These are phyloP conservation scores for Penicillium sp. DNA, from an alignment of 2,329 filamentous ascomycete species.

Conservation along the genomic window DNA sequence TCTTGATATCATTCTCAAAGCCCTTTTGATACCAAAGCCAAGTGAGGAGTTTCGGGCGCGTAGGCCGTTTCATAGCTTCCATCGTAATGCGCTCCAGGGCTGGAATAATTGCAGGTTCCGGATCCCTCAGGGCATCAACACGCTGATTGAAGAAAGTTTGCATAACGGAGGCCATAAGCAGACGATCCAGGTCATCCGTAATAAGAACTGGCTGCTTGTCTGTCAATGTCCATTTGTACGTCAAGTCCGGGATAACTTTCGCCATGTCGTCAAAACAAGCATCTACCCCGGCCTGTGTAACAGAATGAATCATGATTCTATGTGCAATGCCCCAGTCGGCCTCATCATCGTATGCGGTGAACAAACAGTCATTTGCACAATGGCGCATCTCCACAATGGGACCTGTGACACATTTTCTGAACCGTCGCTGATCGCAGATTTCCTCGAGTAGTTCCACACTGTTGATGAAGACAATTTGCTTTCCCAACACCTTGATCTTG, in stretches of 20 bases:
- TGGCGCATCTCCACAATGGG: constrained; percentile 64
- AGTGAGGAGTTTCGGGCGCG: constrained; percentile 59
- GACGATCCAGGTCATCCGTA: constrained; percentile 58
- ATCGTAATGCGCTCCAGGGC: constrained; percentile 63
- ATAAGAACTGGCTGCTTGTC: constrained; percentile 51
- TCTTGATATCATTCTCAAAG: constrained; percentile 60
- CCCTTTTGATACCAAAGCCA: constrained; percentile 60
- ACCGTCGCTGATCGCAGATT: constrained; percentile 69
- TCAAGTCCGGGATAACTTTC: constrained; percentile 57
- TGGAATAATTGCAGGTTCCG: constrained; percentile 56
- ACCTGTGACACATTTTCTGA: constrained; percentile 59
- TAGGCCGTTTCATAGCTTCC: constrained; percentile 63
- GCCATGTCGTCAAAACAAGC: constrained; percentile 56
- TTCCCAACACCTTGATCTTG: constrained; percentile 58
- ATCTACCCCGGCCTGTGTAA: constrained; percentile 50
- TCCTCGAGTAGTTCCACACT: constrained; percentile 66
- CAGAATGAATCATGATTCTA: constrained; percentile 54
- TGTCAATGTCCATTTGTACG: constrained; percentile 58
- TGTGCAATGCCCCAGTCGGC: constrained; percentile 70
- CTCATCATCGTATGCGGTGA: constrained; percentile 61
- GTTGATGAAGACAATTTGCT: constrained; percentile 58
- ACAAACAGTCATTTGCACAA: constrained; percentile 69
- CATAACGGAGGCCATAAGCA: constrained; percentile 61
- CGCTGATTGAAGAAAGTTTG: constrained; percentile 60
- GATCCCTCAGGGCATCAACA: constrained; percentile 55